Base-by-base conservation (phyloP, 192 early-diverging fungal genomes). In the Backusella sp. region DNA sequence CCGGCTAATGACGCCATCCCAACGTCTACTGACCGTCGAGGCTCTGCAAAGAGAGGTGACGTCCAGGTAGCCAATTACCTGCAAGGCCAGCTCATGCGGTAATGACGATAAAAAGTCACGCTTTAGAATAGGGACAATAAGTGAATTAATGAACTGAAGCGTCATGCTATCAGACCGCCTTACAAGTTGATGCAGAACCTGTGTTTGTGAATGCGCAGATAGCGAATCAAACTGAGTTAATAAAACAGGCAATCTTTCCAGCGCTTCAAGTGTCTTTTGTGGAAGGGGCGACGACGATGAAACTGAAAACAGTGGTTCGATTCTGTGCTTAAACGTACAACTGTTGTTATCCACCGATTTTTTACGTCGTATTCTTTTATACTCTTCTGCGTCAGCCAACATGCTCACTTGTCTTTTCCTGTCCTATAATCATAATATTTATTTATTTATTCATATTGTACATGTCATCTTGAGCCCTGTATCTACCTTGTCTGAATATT, bases 61-160 rank as follows among this genome's bases (percentile, higher is more conserved):
- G 71, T 97, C 97, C 74, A 99, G 86, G 73, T 93, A 95, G 37
- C 87, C 80, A 23, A 99, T 87, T 77, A 98, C 90, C 68, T 95
- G 92, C 66, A 92, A 88, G 49, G 88, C 79, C n/a, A 93, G 80
- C 71, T 94, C 92, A 26, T 81, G 62, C 12, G 94, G 94, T 73
- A 95, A 80, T 2, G 86, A 85, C 26, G 86, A 87, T 12, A 99
- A 70, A 84, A 97, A 96, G 85, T 99, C 96, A 79, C 93, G 88
- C 74, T 95, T 94, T 77, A 98, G 86, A 15, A 92, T 90, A 1
- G 97, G 95, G 41, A 93, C 84, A 70, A 99, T 90, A 15, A 95
- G 82, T 28, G 92, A 88, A 67, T 90, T 91, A 14, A 95, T 92
- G 84, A 95, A 95, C 82, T 97, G 96, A 76, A 99, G 89, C 1